Evolutionary conservation across 495 filamentous ascomycete genomes (phyloP), one percentile per base, ranked within the genome.

Genomic region (Schizothecium vesticola): DNA sequence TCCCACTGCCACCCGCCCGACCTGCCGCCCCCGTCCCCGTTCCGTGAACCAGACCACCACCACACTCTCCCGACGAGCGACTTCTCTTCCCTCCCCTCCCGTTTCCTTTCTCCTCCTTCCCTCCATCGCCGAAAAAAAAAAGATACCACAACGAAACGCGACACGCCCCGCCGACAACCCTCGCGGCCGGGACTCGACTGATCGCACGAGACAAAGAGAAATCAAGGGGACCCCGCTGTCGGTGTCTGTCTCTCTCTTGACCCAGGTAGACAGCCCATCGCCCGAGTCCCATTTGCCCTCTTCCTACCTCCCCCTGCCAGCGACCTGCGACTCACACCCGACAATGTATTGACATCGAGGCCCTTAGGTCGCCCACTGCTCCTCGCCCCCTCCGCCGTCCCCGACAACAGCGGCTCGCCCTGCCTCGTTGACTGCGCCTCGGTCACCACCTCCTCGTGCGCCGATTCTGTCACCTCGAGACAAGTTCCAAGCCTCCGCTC

Each of bases 331-430:
- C 16, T 55, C 24, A 2, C 59, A 61, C 61, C 66, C 55, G 64
- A 69, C 65, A 55, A 72, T 72, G 70, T 69, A 64, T 67, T 73
- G 70, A 73, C 72, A 56, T 58, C 65, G 64, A 60, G 63, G 56
- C 24, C 67, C 51, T 13, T 51, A 51, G 43, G 43, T 51, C 43
- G 43, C 19, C 19, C 11, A 36, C 31, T 12, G 31, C 31, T 22
- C 28, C 51, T 19, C 29, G 29, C 29, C 33, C 67, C 31, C 29
- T 64, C 31, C 33, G 33, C 28, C 28, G 1, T 29, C 1, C 10
- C 10, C 28, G 28, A 29, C 12, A 63, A 12, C 61, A 36, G 8
- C n/a, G 23, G 21, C 6, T 55, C 61, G 36, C 43, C 61, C 21
- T 61, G 28, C 26, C 26, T 21, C 60, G 9, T 31, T 11, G n/a